Evolutionary conservation across 169 alveolate species (phyloP).

Genomic region (Plasmodium cynomolgi): DNA sequence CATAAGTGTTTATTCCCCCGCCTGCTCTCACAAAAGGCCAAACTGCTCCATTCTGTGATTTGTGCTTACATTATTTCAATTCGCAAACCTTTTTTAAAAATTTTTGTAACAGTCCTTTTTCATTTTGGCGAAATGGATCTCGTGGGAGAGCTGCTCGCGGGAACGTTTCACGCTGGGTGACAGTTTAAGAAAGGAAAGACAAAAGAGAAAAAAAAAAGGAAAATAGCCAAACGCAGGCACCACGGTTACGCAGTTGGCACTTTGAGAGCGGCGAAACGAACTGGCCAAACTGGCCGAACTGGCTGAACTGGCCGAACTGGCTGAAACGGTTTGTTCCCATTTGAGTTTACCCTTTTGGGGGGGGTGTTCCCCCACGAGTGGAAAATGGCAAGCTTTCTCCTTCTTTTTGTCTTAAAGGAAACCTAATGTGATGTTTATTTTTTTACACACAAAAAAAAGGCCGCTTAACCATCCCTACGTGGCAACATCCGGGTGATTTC

Average conservation of each 20-base stretch:
- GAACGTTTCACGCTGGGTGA: background rate
- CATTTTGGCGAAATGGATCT: background rate
- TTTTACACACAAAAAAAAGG: too few relatives aligned
- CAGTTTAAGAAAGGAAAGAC: background rate
- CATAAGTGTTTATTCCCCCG: background rate
- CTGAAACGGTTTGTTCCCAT: background rate
- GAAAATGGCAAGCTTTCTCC: background rate
- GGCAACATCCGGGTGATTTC: background rate
- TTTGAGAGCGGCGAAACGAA: background rate
- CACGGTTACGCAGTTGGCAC: background rate
- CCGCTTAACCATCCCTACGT: background rate
- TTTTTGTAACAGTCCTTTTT: background rate
- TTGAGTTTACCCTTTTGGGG: background rate
- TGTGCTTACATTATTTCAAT: background rate
- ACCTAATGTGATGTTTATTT: background rate
- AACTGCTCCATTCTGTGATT: slow-evolving; percentile 18
- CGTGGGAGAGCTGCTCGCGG: background rate
- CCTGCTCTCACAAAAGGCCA: background rate
- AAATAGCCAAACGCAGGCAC: background rate
- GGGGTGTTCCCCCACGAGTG: background rate
- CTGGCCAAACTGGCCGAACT: background rate
- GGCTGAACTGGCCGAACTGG: background rate
- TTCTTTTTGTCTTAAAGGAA: background rate
- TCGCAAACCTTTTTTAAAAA: slow-evolving; percentile 3
- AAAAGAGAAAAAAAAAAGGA: background rate